A percentile compares a stretch with the other conserved stretches of the same genome.
These are phyloP conservation scores for Obba rivulosa DNA, from an alignment of 768 basidiomycete genomes.

Conservation along the genomic window DNA sequence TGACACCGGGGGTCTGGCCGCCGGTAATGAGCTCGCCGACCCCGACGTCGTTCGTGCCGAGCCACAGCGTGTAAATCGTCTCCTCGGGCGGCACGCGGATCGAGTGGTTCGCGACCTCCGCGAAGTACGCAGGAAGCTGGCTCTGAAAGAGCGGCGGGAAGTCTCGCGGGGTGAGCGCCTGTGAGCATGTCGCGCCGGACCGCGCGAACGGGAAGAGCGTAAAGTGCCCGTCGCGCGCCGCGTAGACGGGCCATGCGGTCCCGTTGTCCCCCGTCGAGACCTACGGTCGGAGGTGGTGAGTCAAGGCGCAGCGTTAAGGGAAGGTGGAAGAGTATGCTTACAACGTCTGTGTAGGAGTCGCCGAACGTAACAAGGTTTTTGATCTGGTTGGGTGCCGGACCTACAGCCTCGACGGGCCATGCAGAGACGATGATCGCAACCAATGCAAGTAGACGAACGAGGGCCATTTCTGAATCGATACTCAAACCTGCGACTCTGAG, in stretches of 20 bases:
- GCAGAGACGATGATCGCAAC: neutral
- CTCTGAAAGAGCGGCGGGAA: conserved; percentile 53
- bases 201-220: conserved; percentile 51
- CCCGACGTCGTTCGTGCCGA: conserved; percentile 52
- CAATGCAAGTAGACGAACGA: neutral
- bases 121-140: conserved; percentile 48
- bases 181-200: conserved; percentile 61
- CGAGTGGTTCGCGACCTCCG: conserved; percentile 35
- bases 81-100: conserved; percentile 35
- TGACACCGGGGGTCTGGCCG: conserved; percentile 35
- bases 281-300: neutral
- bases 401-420: neutral
- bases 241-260: conserved; percentile 56
- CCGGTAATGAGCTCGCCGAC: conserved; percentile 46
- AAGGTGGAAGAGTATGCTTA: neutral
- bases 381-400: conserved; percentile 37
- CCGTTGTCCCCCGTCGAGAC: conserved; percentile 30
- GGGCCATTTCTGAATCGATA: neutral
- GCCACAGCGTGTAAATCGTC: conserved; percentile 62
- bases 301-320: neutral
- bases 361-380: conserved; percentile 64
- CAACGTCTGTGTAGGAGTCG: conserved; percentile 55
- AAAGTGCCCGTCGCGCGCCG: conserved; percentile 48
- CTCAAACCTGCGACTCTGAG: too few relatives aligned
- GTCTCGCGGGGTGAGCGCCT: conserved; percentile 50